Percentiles rank a stretch among this genome's conserved stretches.
Conservation (phyloP, 768 basidiomycete genomes). For the Gautieria morchelliformis region DNA sequence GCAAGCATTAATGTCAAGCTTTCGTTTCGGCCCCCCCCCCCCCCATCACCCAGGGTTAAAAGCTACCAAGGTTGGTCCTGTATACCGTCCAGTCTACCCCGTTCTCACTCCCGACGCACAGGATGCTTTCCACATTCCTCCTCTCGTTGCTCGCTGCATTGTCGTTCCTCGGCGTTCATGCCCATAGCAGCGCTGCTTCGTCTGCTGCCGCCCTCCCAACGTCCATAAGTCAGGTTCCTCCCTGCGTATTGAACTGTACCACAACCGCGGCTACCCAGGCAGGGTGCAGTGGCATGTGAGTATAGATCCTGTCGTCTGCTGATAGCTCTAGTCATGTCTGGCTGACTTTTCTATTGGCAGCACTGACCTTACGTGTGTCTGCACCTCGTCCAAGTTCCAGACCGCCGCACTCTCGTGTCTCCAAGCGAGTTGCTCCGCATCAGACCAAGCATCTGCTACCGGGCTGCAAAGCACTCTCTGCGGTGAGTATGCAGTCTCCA, state of each 20-base stretch:
- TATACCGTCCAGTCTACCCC: neutral
- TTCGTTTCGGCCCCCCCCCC: neutral
- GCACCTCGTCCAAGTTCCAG: conserved; percentile 31
- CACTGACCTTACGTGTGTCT: conserved; percentile 31
- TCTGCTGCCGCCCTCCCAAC: neutral
- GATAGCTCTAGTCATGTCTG: neutral
- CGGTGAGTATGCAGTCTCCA: conserved; percentile 5
- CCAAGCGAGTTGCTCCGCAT: conserved; percentile 20
- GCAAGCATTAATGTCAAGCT: neutral
- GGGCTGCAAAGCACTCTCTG: conserved; percentile 26
- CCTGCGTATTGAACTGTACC: conserved; percentile 2
- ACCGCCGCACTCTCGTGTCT: conserved; percentile 24
- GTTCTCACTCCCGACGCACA: neutral
- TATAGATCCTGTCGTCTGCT: neutral
- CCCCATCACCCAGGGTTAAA: neutral
- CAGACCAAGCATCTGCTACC: conserved; percentile 22
- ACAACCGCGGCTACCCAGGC: neutral
- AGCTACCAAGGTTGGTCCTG: neutral
- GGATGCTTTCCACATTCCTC: neutral
- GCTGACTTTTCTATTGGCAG: conserved; percentile 16
- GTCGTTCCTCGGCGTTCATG: neutral
- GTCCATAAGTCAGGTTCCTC: neutral
- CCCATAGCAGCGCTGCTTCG: neutral
- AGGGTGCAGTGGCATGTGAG: neutral
- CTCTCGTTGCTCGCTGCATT: neutral